Evolutionary conservation across 176 grass and related monocot genomes (phyloP).

Genomic region (Raddia distichophylla): DNA sequence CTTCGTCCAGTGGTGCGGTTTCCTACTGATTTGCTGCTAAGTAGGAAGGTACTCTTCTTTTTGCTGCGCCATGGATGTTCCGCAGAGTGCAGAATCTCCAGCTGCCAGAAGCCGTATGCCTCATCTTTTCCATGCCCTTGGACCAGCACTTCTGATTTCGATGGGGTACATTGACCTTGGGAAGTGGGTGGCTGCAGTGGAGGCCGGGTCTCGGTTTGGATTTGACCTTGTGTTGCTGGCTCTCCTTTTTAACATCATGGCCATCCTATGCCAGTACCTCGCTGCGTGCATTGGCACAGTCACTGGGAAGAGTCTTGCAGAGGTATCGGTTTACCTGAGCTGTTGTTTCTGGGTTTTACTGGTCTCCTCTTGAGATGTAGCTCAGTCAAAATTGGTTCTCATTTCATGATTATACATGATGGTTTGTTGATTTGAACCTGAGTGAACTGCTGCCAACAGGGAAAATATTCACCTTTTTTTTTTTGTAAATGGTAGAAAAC

Average conservation of each 20-base stretch:
- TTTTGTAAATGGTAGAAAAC: constrained; percentile 3
- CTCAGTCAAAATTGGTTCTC: constrained; percentile 30
- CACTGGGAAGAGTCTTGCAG: constrained; percentile 78
- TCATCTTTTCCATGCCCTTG: constrained; percentile 72
- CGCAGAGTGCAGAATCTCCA: constrained; percentile 30
- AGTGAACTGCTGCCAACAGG: constrained; percentile 17
- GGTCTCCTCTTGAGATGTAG: constrained; percentile 28
- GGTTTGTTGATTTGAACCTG: constrained; percentile 33
- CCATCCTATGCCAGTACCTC: constrained; percentile 88
- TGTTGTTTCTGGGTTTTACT: constrained; percentile 44
- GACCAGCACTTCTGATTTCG: constrained; percentile 79
- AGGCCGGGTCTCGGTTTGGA: constrained; percentile 75
- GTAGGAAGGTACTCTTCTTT: constrained; percentile 21
- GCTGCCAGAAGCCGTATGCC: constrained; percentile 25
- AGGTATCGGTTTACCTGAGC: constrained; percentile 55
- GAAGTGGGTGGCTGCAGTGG: constrained; percentile 80
- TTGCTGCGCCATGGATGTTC: constrained; percentile 46
- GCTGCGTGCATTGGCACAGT: constrained; percentile 79
- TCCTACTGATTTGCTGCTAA: constrained; percentile 27
- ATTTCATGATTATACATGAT: constrained; percentile 23
- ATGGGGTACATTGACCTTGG: constrained; percentile 92
- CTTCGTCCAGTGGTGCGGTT: constrained; percentile 18
- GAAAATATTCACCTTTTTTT: constrained; percentile 21
- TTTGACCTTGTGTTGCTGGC: constrained; percentile 71
- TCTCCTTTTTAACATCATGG: constrained; percentile 83